Percentiles rank a stretch among this genome's conserved stretches.
Conservation (phyloP, 768 basidiomycete species). For the Rhizopogon salebrosus region DNA sequence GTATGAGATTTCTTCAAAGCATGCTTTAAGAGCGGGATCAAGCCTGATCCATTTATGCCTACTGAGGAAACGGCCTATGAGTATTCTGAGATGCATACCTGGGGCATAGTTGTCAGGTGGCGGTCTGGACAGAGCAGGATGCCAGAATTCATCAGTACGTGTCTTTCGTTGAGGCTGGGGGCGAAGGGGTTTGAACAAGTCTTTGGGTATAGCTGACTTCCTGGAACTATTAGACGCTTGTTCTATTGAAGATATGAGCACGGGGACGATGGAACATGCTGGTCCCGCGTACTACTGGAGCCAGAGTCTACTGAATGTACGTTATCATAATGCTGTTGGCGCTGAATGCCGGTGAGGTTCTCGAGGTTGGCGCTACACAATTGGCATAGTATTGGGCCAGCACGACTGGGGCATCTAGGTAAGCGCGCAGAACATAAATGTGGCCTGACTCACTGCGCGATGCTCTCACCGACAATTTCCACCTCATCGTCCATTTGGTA, state of each 20-base stretch:
- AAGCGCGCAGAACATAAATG: background rate
- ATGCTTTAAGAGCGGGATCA: constrained; percentile 59
- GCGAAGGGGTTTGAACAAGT: background rate
- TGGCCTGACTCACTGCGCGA: constrained; percentile 6
- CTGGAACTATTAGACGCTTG: constrained; percentile 3
- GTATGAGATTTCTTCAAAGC: constrained; percentile 48
- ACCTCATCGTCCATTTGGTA: constrained; percentile 22
- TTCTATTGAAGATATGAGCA: constrained; percentile 9
- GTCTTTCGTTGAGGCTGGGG: constrained; percentile 4
- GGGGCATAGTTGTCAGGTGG: constrained; percentile 61
- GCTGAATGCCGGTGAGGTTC: constrained; percentile 29
- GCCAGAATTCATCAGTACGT: constrained; percentile 63
- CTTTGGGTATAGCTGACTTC: constrained; percentile 11
- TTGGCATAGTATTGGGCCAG: constrained; percentile 35
- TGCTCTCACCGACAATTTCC: constrained; percentile 14
- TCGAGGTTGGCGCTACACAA: constrained; percentile 45
- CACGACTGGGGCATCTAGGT: constrained; percentile 3
- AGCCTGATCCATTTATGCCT: constrained; percentile 36
- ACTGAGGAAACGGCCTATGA: background rate
- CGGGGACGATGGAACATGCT: background rate
- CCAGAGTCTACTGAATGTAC: constrained; percentile 34
- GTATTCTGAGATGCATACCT: constrained; percentile 31
- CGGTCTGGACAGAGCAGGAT: constrained; percentile 34
- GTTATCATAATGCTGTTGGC: constrained; percentile 55
- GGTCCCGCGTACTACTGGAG: constrained; percentile 5